These are phyloP conservation scores for Hypoxylon sp. DNA, from an alignment of 2,329 filamentous ascomycete genomes.

Conservation along the genomic window DNA sequence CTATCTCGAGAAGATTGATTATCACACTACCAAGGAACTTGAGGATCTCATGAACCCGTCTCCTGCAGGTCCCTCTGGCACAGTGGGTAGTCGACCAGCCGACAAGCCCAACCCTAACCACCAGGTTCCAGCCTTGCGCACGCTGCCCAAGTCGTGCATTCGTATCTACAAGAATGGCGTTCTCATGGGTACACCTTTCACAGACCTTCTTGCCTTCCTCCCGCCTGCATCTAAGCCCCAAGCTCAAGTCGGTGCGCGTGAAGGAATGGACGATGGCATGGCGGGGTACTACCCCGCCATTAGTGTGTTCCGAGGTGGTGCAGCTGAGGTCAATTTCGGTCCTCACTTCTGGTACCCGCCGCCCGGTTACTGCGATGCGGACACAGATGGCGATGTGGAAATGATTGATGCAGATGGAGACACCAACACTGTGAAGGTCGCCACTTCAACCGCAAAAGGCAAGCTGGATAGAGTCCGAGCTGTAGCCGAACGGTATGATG, in stretches of 20 bases:
- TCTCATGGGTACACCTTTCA: constrained; percentile 88
- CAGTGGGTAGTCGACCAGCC: constrained; percentile 54
- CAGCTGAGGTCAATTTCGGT: constrained; percentile 94
- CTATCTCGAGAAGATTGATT: constrained; percentile 94
- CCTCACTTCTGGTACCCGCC: constrained; percentile 94
- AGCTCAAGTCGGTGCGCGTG: constrained; percentile 80
- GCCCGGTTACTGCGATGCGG: constrained; percentile 63
- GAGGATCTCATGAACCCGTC: constrained; percentile 85
- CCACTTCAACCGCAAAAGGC: constrained; percentile 19
- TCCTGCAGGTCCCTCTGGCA: constrained; percentile 62
- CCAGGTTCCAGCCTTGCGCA: constrained; percentile 80
- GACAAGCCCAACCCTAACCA: constrained; percentile 81
- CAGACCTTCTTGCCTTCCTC: constrained; percentile 89
- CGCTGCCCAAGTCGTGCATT: constrained; percentile 87
- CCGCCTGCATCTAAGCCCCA: constrained; percentile 87
- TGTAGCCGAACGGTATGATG: constrained; percentile 84
- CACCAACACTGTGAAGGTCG: constrained; percentile 32
- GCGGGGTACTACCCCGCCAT: constrained; percentile 96
- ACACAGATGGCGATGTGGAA: constrained; percentile 62
- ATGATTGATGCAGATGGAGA: constrained; percentile 59
- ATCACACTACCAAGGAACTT: constrained; percentile 88
- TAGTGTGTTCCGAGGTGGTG: constrained; percentile 91
- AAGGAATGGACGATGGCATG: constrained; percentile 93
- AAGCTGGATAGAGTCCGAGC: constrained; percentile 64
- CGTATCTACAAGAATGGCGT: constrained; percentile 94